Evolutionary conservation across 768 basidiomycete genomes (phyloP).

Genomic region (Boletus insuetus): DNA sequence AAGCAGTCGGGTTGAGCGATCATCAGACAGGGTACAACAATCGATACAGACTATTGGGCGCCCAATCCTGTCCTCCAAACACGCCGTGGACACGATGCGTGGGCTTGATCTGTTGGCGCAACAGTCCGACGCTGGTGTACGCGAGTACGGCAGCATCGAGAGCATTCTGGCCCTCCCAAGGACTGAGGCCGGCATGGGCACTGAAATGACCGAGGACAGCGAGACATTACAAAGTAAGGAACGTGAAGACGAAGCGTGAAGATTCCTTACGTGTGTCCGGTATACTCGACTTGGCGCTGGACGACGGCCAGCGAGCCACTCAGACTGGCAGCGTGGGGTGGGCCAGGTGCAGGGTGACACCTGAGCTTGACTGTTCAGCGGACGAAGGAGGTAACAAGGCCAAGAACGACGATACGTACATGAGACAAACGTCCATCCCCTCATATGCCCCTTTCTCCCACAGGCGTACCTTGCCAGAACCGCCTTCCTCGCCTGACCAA

Average conservation of each 20-base stretch:
- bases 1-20: background rate
- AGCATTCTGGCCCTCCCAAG: constrained; percentile 86
- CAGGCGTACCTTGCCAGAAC: constrained; percentile 66
- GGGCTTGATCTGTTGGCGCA: constrained; percentile 81
- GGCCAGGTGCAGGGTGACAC: constrained; percentile 82
- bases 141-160: constrained; percentile 83
- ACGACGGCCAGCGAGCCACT: constrained; percentile 63
- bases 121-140: constrained; percentile 72
- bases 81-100: constrained; percentile 79
- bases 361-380: constrained; percentile 33
- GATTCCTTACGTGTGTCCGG: constrained; percentile 62
- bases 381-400: background rate
- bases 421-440: constrained; percentile 72
- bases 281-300: constrained; percentile 57
- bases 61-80: constrained; percentile 74
- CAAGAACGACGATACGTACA: constrained; percentile 41
- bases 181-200: constrained; percentile 75
- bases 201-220: constrained; percentile 32
- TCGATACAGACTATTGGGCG: constrained; percentile 57
- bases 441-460: constrained; percentile 70
- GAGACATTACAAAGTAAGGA: background rate
- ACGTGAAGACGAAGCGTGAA: background rate
- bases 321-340: constrained; percentile 59
- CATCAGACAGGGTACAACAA: background rate
- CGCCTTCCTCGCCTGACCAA: constrained; percentile 48